Evolutionary conservation across 2,329 filamentous ascomycete species (phyloP).

Genomic region (Talaromyces sp.): DNA sequence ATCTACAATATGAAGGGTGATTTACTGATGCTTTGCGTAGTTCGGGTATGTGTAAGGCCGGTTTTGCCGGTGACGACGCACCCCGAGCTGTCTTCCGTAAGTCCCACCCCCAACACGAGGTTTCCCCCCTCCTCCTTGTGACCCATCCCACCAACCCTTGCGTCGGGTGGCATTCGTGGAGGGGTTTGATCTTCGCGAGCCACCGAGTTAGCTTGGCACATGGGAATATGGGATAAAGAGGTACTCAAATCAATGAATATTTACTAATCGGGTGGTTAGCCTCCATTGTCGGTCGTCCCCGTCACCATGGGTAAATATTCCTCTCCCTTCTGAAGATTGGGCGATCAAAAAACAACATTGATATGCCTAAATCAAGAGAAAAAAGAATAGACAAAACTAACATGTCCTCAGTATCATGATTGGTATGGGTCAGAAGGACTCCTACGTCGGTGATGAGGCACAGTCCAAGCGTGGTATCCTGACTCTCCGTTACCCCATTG

Average conservation of each 20-base stretch:
- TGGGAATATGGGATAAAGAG: constrained; percentile 4
- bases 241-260: not conserved
- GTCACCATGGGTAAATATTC: constrained; percentile 93
- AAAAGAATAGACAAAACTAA: constrained; percentile 25
- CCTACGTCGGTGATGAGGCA: constrained; percentile 99
- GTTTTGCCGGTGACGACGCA: constrained; percentile 99
- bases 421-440: constrained; percentile 99
- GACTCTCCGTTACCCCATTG: constrained; percentile 98
- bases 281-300: constrained; percentile 98
- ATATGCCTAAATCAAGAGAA: not conserved
- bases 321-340: constrained; percentile 14
- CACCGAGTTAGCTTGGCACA: too few species aligned
- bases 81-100: constrained; percentile 99
- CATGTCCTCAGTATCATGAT: constrained; percentile 89
- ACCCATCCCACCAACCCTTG: constrained; percentile 32
- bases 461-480: constrained; percentile 99
- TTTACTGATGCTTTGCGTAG: constrained; percentile 55
- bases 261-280: constrained; percentile 58
- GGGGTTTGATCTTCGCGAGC: not conserved
- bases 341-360: not conserved
- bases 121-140: constrained; percentile 21
- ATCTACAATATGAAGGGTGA: constrained; percentile 1
- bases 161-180: constrained; percentile 20
- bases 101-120: constrained; percentile 50
- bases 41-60: constrained; percentile 99